phyloP scores from a whole-genome alignment of 805 yeast genomes.

The Hanseniaspora clermontiae region DNA sequence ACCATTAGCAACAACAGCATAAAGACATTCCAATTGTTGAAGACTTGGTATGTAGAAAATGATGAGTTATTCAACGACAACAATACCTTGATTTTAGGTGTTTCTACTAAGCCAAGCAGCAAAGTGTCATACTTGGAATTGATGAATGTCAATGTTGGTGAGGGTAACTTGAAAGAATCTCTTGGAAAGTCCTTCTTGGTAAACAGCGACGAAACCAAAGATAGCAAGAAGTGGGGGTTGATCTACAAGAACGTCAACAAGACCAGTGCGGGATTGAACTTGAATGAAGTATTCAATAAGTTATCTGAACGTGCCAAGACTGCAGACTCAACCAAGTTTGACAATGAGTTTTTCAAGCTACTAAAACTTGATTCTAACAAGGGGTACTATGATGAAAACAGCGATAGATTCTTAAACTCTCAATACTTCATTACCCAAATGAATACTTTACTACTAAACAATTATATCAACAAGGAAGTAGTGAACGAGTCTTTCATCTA shows the following conservation, averaged over 20 bases:
- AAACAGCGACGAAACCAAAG: conserved; percentile 10
- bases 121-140: conserved; percentile 25
- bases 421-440: conserved; percentile 39
- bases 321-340: conserved; percentile 22
- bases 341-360: conserved; percentile 24
- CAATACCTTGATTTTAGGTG: conserved; percentile 24
- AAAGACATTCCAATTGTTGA: conserved; percentile 22
- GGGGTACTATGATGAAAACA: conserved; percentile 45
- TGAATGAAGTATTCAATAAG: not conserved
- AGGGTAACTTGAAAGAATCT: conserved; percentile 55
- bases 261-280: conserved; percentile 14
- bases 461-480: conserved; percentile 18
- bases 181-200: conserved; percentile 43
- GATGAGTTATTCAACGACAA: conserved; percentile 8
- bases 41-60: conserved; percentile 19
- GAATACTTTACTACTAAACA: conserved; percentile 32
- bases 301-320: not conserved
- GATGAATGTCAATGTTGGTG: conserved; percentile 44
- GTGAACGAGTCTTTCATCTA: conserved; percentile 56
- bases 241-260: conserved; percentile 21
- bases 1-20: conserved; percentile 20
- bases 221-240: conserved; percentile 14
- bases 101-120: conserved; percentile 22
- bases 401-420: conserved; percentile 51
- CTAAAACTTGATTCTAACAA: conserved; percentile 25